phyloP scores from a whole-genome alignment of 2,329 filamentous ascomycete species.

The Neocucurbitaria cava region DNA sequence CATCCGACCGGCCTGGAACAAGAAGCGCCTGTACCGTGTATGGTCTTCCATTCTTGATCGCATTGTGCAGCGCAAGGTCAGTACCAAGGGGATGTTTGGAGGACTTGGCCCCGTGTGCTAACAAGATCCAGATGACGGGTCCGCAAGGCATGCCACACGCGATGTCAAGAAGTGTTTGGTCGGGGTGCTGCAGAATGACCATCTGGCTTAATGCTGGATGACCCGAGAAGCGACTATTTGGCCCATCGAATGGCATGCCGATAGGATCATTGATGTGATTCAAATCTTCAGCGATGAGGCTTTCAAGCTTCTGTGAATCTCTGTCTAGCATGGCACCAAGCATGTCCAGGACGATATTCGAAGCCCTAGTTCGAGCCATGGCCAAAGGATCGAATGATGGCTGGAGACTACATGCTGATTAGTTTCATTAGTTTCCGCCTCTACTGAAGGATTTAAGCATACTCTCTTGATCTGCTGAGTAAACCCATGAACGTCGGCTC shows the following conservation, averaged over 20 bases:
- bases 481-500: slow-evolving; percentile 18
- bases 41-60: slow-evolving; percentile 42
- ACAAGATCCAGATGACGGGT: slow-evolving; percentile 33
- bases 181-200: slow-evolving; percentile 38
- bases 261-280: slow-evolving; percentile 39
- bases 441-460: no score
- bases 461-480: slow-evolving; percentile 16
- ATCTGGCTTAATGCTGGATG: slow-evolving; percentile 35
- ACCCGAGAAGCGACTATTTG: slow-evolving; percentile 29
- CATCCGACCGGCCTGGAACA: slow-evolving; percentile 26
- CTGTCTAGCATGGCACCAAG: slow-evolving; percentile 33
- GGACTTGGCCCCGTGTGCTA: slow-evolving; percentile 37
- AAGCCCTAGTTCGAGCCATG: slow-evolving; percentile 14
- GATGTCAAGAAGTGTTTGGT: slow-evolving; percentile 43
- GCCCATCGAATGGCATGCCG: slow-evolving; percentile 36
- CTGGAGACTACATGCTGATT: slow-evolving; percentile 15
- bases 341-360: slow-evolving; percentile 34
- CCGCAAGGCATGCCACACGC: slow-evolving; percentile 39
- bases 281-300: slow-evolving; percentile 29
- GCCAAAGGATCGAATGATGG: slow-evolving; percentile 21
- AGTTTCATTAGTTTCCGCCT: slow-evolving; percentile 9
- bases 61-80: slow-evolving; percentile 44
- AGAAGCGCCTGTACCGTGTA: slow-evolving; percentile 40
- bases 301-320: slow-evolving; percentile 34
- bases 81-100: slow-evolving; percentile 41